Evolutionary conservation across 352 stramenopile species (phyloP).

Genomic region (Pythium graminicola): DNA sequence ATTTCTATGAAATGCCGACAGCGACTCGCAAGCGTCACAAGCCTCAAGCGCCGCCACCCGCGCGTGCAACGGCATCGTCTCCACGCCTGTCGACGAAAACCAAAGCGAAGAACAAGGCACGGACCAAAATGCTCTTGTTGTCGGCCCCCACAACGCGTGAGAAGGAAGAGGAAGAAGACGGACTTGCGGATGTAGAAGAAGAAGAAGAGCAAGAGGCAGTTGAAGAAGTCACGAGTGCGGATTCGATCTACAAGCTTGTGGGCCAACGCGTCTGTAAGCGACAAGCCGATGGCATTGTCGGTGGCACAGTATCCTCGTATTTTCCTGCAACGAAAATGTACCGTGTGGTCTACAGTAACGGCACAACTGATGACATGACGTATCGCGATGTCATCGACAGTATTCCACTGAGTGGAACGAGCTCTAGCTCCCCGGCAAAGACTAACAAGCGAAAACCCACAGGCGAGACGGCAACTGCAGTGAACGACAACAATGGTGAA

Average conservation of each 20-base stretch:
- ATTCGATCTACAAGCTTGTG: constrained; percentile 45
- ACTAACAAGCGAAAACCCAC: constrained; percentile 42
- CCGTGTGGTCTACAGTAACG: constrained; percentile 55
- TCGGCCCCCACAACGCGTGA: constrained; percentile 3
- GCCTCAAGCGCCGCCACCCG: no score
- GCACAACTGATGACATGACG: constrained; percentile 46
- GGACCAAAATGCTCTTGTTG: constrained; percentile 15
- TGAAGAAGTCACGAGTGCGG: constrained; percentile 1
- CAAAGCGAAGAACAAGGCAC: not conserved
- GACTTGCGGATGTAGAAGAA: constrained; percentile 18
- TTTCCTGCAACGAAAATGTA: constrained; percentile 77
- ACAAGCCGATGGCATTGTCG: constrained; percentile 27
- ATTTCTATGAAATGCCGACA: constrained; percentile 26
- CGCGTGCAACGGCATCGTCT: not conserved
- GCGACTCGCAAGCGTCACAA: constrained; percentile 1
- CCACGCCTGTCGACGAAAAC: not conserved
- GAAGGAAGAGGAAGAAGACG: constrained; percentile 17
- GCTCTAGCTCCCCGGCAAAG: constrained; percentile 5
- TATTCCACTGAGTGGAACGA: constrained; percentile 28
- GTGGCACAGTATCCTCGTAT: constrained; percentile 54
- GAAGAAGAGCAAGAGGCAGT: not conserved
- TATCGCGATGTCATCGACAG: constrained; percentile 59
- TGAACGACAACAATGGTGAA: not conserved
- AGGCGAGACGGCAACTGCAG: not conserved
- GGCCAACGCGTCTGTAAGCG: constrained; percentile 36